Evolutionary conservation across 2,329 filamentous ascomycete genomes (phyloP), one percentile per base, ranked within the genome.

Genomic region (Colletotrichum falcatum): DNA sequence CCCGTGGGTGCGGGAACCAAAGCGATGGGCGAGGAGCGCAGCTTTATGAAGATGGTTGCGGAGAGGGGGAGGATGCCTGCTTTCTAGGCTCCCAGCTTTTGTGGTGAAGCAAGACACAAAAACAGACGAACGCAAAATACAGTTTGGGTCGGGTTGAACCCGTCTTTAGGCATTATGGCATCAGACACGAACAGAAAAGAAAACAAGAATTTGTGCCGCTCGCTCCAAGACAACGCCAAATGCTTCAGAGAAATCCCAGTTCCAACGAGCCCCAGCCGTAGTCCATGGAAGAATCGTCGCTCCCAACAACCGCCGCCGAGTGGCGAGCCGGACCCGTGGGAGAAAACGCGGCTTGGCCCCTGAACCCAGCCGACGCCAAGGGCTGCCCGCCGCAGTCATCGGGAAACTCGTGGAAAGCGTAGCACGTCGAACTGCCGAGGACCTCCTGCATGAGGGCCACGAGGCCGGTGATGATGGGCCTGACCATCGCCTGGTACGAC

Each of bases 381-480:
- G 62, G 60, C 20, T 48, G 73, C 23, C 65, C 70, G 3, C 42
- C 65, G 6, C 59, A 68, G 30, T 73, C 71, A 12, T 73, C 73
- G 5, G 67, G 59, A 42, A 71, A 70, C 39, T 75, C 73, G 5
- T 74, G 64, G 20, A 75, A 73, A 12, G 68, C 64, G 18, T 74
- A 77, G 49, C 74, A 80, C 12, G 79, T 80, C 20, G 80, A 77
- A 64, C 76, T 77, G 2, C 80, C 80, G 5, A 81, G 69, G 3
- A 77, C 76, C n/a, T 79, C 77, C 51, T 78, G 76, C 72, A 81
- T 75, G 51, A 81, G 51, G 14, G 66, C 61, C 7, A 74, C 73
- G 14, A 80, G 74, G 7, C 70, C 69, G 11, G 73, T 68, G 35
- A 75, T 63, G 28, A 74, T 68, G 2, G 74, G 74, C 14, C 71